A percentile compares a stretch with the other conserved stretches of the same genome.
These are phyloP conservation scores for Carpinus viminea DNA, from an alignment of 306 rosid species.

Conservation along the genomic window DNA sequence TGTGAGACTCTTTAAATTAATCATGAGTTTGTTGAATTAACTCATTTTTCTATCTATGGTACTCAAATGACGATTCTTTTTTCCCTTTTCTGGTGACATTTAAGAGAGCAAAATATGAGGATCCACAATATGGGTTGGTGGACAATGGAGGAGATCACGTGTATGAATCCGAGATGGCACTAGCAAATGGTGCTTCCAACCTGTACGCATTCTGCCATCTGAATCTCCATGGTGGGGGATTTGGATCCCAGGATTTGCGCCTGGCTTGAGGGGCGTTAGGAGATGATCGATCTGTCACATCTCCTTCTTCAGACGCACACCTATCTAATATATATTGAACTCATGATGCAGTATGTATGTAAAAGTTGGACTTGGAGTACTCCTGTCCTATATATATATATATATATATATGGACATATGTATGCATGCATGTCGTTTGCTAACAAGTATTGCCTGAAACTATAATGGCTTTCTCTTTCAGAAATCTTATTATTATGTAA, in stretches of 20 bases:
- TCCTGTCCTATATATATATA: background rate
- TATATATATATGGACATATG: background rate
- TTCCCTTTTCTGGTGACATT: conserved; percentile 1
- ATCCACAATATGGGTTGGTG: conserved; percentile 58
- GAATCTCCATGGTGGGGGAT: conserved; percentile 32
- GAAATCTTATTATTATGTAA: too few relatives aligned
- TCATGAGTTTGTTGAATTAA: background rate
- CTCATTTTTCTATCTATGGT: background rate
- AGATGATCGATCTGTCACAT: background rate
- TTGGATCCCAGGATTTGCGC: conserved; percentile 44
- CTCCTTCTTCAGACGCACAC: background rate
- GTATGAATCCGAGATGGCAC: conserved; percentile 47
- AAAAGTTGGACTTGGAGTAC: background rate
- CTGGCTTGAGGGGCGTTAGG: conserved; percentile 43
- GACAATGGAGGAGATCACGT: conserved; percentile 37
- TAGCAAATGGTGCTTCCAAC: conserved; percentile 65
- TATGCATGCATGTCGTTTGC: too few relatives aligned
- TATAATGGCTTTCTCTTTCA: too few relatives aligned
- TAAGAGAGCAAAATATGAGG: conserved; percentile 59
- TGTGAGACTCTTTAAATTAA: conserved; percentile 32
- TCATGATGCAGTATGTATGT: background rate
- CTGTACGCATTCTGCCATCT: conserved; percentile 51
- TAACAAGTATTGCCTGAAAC: too few relatives aligned
- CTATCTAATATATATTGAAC: background rate
- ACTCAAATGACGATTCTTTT: background rate